Percentiles rank a stretch among this genome's conserved stretches.
These are phyloP conservation scores for Backusella sp. DNA, from an alignment of 192 early-diverging fungal species.

Conservation along the genomic window DNA sequence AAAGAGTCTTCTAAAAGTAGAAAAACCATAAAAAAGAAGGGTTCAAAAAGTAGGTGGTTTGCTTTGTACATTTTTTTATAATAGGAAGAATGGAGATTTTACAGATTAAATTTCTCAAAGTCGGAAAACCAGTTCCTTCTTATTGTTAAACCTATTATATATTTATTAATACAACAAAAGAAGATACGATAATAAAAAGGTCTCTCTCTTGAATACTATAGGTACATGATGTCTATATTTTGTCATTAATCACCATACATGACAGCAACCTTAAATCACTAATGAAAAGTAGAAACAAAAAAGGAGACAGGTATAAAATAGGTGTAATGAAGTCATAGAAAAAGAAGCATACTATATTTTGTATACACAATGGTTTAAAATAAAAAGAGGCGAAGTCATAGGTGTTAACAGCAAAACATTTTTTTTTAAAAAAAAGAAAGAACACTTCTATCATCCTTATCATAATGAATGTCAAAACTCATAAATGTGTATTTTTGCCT, in stretches of 20 bases:
- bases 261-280: background rate
- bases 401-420: background rate
- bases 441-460: background rate
- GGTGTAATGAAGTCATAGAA: slow-evolving; percentile 2
- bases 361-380: background rate
- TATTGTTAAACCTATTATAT: background rate
- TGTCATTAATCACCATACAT: background rate
- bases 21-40: background rate
- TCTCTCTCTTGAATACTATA: background rate
- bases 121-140: background rate
- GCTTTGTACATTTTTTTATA: background rate
- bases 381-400: background rate
- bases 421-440: no score
- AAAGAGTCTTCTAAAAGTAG: background rate
- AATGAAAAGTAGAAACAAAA: background rate
- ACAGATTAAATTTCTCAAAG: background rate
- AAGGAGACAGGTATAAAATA: background rate
- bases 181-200: background rate
- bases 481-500: background rate
- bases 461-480: background rate
- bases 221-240: background rate
- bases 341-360: background rate
- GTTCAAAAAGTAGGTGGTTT: background rate
- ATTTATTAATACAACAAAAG: background rate
- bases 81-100: background rate